Evolutionary conservation across 441 rosid species (phyloP).

Genomic region (Adansonia rubrostipa): DNA sequence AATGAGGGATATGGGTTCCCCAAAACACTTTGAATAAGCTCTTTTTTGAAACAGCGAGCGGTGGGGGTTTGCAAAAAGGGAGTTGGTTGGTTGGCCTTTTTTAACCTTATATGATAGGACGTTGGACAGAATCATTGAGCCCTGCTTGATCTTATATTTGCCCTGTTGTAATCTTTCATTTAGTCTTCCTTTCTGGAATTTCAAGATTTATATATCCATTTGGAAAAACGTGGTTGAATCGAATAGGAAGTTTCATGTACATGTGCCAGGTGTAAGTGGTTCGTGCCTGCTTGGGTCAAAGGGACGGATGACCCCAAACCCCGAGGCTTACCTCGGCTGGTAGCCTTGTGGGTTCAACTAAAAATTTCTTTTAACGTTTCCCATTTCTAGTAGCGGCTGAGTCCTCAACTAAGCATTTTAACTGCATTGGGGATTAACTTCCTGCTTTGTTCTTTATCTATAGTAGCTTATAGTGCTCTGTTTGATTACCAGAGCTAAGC

Average conservation of each 20-base stretch:
- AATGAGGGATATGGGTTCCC: constrained; percentile 1
- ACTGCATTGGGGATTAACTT: background rate
- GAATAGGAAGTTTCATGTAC: constrained; percentile 2
- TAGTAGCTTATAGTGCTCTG: background rate
- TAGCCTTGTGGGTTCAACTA: background rate
- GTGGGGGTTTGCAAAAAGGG: constrained; percentile 24
- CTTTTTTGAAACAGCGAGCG: constrained; percentile 36
- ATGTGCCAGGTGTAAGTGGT: background rate
- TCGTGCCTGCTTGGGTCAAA: too few species aligned
- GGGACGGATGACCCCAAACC: too few species aligned
- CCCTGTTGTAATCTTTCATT: constrained; percentile 24
- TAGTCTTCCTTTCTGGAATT: background rate
- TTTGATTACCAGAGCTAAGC: background rate
- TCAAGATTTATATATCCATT: constrained; percentile 18
- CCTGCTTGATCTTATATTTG: constrained; percentile 29
- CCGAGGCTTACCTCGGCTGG: too few species aligned
- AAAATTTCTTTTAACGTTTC: background rate
- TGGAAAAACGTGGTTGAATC: constrained; percentile 11
- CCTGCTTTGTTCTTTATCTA: constrained; percentile 15
- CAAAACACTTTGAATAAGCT: constrained; percentile 33
- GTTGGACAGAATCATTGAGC: constrained; percentile 48
- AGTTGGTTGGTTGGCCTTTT: constrained; percentile 17
- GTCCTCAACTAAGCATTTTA: constrained; percentile 17
- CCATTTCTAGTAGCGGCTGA: too few species aligned
- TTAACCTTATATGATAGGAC: constrained; percentile 32